phyloP scores from a whole-genome alignment of 2,329 filamentous ascomycete species.

The Trichoderma pleuroti region DNA sequence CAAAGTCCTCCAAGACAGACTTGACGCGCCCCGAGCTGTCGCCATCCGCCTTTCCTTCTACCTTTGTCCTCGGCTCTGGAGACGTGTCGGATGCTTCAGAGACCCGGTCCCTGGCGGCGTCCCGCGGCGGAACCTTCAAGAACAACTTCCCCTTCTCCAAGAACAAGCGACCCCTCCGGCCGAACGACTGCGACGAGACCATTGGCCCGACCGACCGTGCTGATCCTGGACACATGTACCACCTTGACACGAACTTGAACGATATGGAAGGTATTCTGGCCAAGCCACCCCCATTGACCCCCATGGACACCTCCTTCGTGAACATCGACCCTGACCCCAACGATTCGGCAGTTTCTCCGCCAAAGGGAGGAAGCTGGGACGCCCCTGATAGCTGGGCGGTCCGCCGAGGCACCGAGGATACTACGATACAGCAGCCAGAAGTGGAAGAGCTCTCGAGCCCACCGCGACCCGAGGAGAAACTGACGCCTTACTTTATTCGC shows the following conservation, averaged over 20 bases:
- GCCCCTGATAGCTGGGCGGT: constrained; percentile 97
- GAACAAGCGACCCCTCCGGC: constrained; percentile 46
- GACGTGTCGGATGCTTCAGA: constrained; percentile 33
- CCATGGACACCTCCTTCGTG: constrained; percentile 58
- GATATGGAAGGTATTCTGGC: constrained; percentile 91
- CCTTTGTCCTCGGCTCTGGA: constrained; percentile 27
- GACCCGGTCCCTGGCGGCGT: constrained; percentile 22
- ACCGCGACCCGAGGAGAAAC: constrained; percentile 70
- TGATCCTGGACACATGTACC: constrained; percentile 62
- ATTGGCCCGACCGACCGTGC: constrained; percentile 60
- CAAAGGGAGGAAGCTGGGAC: constrained; percentile 72
- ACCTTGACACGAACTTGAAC: constrained; percentile 80
- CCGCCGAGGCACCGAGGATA: constrained; percentile 66
- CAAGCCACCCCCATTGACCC: constrained; percentile 65
- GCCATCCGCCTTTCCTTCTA: constrained; percentile 36
- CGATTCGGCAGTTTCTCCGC: constrained; percentile 33
- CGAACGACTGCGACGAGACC: constrained; percentile 55
- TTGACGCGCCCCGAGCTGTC: constrained; percentile 39
- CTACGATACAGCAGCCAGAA: constrained; percentile 53
- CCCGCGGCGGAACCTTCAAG: constrained; percentile 51
- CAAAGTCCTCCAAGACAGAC: constrained; percentile 49
- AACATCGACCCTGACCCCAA: constrained; percentile 43
- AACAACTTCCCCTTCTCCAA: constrained; percentile 63
- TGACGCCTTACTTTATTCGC: constrained; percentile 81
- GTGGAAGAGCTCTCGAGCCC: constrained; percentile 65